Conservation (phyloP, 345 rosid genomes). For the Lepidium aucheri region DNA sequence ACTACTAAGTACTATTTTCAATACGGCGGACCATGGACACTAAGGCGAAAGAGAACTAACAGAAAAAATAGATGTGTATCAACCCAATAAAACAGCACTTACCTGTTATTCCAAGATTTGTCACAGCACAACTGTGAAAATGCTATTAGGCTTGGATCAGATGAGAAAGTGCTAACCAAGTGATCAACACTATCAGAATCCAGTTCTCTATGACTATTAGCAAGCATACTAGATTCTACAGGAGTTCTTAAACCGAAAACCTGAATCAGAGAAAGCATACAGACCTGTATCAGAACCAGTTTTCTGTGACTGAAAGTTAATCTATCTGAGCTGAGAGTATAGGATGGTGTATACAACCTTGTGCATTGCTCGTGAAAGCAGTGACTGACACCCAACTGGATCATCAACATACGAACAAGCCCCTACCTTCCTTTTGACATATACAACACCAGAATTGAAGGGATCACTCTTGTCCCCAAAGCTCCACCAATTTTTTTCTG, state of each 20-base stretch:
- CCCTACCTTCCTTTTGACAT: constrained; percentile 90
- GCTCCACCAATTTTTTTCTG: constrained; percentile 93
- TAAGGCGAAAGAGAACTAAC: neutral
- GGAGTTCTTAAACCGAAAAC: constrained; percentile 68
- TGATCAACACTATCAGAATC: constrained; percentile 68
- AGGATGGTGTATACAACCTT: constrained; percentile 43
- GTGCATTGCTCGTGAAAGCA: constrained; percentile 94
- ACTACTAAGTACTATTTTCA: neutral
- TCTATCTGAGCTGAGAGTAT: constrained; percentile 1
- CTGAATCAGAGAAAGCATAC: constrained; percentile 32
- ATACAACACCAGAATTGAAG: constrained; percentile 75
- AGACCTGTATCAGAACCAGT: neutral
- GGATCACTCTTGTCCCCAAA: constrained; percentile 63
- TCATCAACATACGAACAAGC: constrained; percentile 97
- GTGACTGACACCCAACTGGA: constrained; percentile 86
- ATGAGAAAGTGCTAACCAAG: constrained; percentile 88
- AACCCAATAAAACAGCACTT: constrained; percentile 13
- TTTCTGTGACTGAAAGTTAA: neutral
- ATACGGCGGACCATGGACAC: neutral
- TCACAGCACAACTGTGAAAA: constrained; percentile 88
- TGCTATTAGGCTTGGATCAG: constrained; percentile 92
- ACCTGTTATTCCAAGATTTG: constrained; percentile 78
- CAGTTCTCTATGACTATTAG: constrained; percentile 32
- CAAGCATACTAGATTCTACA: constrained; percentile 29
- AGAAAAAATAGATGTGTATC: neutral